These are phyloP conservation scores for Pleurotus eryngii DNA, from an alignment of 768 basidiomycete species.

Conservation along the genomic window DNA sequence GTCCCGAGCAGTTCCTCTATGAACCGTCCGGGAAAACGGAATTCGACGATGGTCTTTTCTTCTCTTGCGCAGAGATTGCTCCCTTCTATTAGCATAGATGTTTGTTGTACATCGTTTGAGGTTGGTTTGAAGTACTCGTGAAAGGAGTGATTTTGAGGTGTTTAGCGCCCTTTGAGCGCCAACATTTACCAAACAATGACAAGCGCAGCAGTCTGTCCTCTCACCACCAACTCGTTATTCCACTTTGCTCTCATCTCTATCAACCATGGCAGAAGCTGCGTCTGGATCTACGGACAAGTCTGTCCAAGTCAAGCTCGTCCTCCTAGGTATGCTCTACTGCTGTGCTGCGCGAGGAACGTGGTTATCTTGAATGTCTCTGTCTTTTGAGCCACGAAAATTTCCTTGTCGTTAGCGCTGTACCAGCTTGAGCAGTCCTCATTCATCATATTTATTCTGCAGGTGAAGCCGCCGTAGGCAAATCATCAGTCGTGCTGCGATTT, in stretches of 20 bases:
- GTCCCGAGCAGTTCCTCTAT: too few relatives aligned
- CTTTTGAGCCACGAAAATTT: too few relatives aligned
- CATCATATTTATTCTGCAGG: conserved; percentile 43
- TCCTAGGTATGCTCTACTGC: conserved; percentile 65
- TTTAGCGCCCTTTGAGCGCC: too few relatives aligned
- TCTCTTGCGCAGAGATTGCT: conserved; percentile 38
- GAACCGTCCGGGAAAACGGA: conserved; percentile 4
- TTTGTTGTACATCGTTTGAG: conserved; percentile 15
- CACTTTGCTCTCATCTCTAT: conserved; percentile 13
- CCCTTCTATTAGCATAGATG: conserved; percentile 21
- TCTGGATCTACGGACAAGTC: conserved; percentile 82
- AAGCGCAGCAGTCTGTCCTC: conserved; percentile 8
- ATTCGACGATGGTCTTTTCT: conserved; percentile 29
- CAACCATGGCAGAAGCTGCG: conserved; percentile 69
- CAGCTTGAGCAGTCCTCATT: too few relatives aligned
- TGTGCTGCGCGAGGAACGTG: background rate
- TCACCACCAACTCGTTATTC: conserved; percentile 8
- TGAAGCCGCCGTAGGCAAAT: conserved; percentile 98
- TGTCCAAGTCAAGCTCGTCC: conserved; percentile 95
- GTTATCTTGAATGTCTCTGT: background rate
- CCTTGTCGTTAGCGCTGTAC: too few relatives aligned
- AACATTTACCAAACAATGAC: conserved; percentile 2
- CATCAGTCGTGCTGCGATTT: conserved; percentile 96
- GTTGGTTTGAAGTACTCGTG: too few relatives aligned
- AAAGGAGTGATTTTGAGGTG: too few relatives aligned